Base-by-base conservation (phyloP, 2,329 filamentous ascomycete genomes). In the Hymenoscyphus albidus region DNA sequence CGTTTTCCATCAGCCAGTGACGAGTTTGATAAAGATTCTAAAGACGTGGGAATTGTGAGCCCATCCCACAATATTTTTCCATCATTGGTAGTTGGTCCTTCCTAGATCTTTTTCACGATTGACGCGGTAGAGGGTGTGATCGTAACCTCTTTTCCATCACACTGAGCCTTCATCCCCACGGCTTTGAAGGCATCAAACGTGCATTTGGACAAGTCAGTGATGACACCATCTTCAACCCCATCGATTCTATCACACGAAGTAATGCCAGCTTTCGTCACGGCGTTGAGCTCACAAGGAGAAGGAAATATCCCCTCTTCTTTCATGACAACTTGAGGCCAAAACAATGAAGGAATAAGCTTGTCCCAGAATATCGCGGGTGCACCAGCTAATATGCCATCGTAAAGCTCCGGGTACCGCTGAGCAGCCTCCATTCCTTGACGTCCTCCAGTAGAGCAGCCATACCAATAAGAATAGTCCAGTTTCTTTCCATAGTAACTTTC, bases 311-410 rank as follows among this genome's bases (percentile, higher is more conserved):
- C 44, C 2, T 55, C 35, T 22, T 65, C 22, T 13, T 67, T 65
- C 67, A 71, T 70, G 10, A 68, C 63, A 31, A 68, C 32, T 13
- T 67, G 59, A 3, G 67, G 64, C 63, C 64, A 68, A 16, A 66
- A 59, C 16, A 54, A 35, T 14, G 61, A 58, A n/a, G 58, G 31
- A 42, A 56, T 7, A 40, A 66, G 38, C 14, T 62, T 22, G 42
- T 55, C 62, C 59, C 64, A 63, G 59, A 78, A 76, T 35, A 78
- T 72, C 0, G 77, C 78, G 5, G 79, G 78, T 1, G 77, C 75
- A 4, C 62, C 67, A 7, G 79, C 77, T 3, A 78, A 58, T 55
- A 80, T 79, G 10, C 79, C 78, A 68, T 80, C 74, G 58, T 76
- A 80, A 2, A 71, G 69, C 0, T 70, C 62, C 1, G 78, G 76